These are phyloP conservation scores for Leccinum incarnatum DNA, from an alignment of 768 basidiomycete genomes.

Conservation along the genomic window DNA sequence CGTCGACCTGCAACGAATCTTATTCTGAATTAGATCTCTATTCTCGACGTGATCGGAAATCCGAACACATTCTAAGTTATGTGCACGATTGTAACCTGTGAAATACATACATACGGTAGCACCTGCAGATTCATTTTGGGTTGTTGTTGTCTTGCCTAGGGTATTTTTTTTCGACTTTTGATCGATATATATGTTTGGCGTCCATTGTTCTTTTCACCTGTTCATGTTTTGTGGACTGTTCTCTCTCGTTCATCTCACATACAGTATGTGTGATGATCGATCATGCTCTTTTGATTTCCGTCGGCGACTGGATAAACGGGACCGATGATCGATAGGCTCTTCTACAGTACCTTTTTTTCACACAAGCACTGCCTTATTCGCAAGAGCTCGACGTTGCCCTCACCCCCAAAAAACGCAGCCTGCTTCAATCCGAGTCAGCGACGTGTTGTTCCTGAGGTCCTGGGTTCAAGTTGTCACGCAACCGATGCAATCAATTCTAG, in stretches of 20 bases:
- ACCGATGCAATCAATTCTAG: not conserved
- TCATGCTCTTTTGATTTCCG: not conserved
- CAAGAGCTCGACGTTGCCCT: not conserved
- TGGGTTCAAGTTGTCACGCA: not conserved
- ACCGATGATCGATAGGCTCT: too few relatives aligned
- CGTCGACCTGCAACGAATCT: not conserved
- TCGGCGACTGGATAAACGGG: not conserved
- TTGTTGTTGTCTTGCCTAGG: not conserved
- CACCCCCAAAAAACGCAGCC: not conserved
- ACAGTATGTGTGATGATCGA: not conserved
- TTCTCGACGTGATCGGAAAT: not conserved
- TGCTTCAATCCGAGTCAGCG: not conserved
- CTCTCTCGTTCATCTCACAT: not conserved
- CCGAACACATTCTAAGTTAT: not conserved
- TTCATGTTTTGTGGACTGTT: not conserved
- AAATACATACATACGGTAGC: not conserved
- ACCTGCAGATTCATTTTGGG: not conserved
- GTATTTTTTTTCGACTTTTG: not conserved
- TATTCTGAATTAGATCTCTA: not conserved
- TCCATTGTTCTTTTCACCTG: not conserved
- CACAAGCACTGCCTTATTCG: too few relatives aligned
- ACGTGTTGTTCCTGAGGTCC: not conserved
- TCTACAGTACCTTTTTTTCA: too few relatives aligned
- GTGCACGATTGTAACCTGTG: not conserved
- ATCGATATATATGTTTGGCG: not conserved